Percentiles rank a stretch among this genome's conserved stretches.
Evolutionary conservation across 192 early-diverging fungal genomes (phyloP).

Genomic region (Entomortierella beljakovae): DNA sequence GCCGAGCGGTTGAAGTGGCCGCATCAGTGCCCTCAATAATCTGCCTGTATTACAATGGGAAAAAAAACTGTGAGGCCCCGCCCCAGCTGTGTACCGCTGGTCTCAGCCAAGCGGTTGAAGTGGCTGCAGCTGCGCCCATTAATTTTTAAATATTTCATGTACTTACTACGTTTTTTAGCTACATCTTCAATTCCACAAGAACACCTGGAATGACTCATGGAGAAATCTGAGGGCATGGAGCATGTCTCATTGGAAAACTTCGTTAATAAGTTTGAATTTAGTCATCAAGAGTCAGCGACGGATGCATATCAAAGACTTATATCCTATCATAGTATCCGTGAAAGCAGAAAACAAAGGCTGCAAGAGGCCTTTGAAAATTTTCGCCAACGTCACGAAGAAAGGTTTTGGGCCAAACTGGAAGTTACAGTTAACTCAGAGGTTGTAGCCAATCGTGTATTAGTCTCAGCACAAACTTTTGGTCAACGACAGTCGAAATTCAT

Average conservation of each 20-base stretch:
- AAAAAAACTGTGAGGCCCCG: neutral
- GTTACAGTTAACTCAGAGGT: constrained; percentile 1
- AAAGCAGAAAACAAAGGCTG: neutral
- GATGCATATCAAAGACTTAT: neutral
- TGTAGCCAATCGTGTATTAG: constrained; percentile 4
- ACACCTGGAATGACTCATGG: constrained; percentile 7
- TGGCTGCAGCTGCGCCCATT: neutral
- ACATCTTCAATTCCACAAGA: neutral
- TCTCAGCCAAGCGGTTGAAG: constrained; percentile 1
- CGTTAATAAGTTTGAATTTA: neutral
- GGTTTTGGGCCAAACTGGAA: constrained; percentile 3
- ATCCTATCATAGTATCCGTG: neutral
- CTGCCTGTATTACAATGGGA: neutral
- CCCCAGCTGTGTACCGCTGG: constrained; percentile 1
- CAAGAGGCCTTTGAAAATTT: neutral
- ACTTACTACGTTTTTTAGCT: constrained; percentile 1
- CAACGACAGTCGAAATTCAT: constrained; percentile 5
- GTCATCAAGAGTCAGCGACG: constrained; percentile 1
- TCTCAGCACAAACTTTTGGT: constrained; percentile 2
- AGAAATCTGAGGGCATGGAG: neutral
- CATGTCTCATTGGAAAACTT: constrained; percentile 8
- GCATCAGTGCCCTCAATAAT: neutral
- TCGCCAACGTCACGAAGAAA: neutral
- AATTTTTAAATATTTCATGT: neutral
- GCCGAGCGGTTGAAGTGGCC: constrained; percentile 1